Percentiles rank a stretch among this genome's conserved stretches.
phyloP scores from a whole-genome alignment of 441 rosid genomes.

The Croton setiger region DNA sequence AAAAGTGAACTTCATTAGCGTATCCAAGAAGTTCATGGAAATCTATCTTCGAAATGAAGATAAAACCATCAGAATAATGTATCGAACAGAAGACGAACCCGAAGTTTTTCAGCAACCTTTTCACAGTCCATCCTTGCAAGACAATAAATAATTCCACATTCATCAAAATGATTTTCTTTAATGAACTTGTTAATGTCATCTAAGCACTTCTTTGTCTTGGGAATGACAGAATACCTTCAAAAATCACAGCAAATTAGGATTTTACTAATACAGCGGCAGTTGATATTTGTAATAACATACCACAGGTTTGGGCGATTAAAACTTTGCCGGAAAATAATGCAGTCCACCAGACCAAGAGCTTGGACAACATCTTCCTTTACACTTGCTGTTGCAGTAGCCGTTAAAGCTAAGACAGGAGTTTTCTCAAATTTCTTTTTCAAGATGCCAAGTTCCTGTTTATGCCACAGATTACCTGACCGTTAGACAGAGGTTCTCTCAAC shows the following conservation, averaged over 20 bases:
- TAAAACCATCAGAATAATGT: not conserved
- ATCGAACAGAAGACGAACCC: slow-evolving; percentile 46
- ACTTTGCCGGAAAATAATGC: slow-evolving; percentile 94
- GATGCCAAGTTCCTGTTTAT: slow-evolving; percentile 83
- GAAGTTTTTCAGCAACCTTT: slow-evolving; percentile 82
- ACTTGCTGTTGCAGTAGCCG: slow-evolving; percentile 98
- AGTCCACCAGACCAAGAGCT: slow-evolving; percentile 93
- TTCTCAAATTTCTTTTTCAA: slow-evolving; percentile 83
- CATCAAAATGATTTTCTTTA: slow-evolving; percentile 80
- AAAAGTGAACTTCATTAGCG: not conserved
- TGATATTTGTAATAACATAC: slow-evolving; percentile 40
- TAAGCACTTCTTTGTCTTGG: slow-evolving; percentile 85
- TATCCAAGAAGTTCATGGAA: not conserved
- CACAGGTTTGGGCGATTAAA: slow-evolving; percentile 88
- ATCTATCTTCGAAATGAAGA: not conserved
- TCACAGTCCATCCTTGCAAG: slow-evolving; percentile 98
- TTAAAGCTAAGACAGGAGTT: slow-evolving; percentile 91
- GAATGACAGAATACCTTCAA: slow-evolving; percentile 78
- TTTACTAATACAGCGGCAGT: slow-evolving; percentile 13
- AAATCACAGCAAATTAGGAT: slow-evolving; percentile 28
- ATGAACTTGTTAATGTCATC: slow-evolving; percentile 90
- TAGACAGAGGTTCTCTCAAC: slow-evolving; percentile 20
- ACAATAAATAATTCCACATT: slow-evolving; percentile 96
- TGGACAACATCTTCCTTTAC: slow-evolving; percentile 98
- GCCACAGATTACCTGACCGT: slow-evolving; percentile 20